Percentiles rank a stretch among this genome's conserved stretches.
phyloP scores from a whole-genome alignment of 2,329 filamentous ascomycete species.

The Pseudogymnoascus sp. region DNA sequence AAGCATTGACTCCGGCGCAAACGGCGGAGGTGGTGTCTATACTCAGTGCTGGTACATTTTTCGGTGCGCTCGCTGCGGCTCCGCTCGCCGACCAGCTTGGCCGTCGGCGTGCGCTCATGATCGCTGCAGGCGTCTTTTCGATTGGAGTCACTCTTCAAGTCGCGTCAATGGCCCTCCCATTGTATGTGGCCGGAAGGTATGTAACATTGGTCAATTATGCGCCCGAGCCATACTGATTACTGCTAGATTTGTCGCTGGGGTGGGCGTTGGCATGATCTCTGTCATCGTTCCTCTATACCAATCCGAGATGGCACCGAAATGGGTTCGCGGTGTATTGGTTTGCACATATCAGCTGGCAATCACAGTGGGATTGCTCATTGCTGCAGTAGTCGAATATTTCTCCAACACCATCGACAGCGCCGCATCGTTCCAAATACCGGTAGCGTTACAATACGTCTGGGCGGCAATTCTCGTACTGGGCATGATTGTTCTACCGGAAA shows the following conservation, averaged over 20 bases:
- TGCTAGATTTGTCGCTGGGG: slow-evolving; percentile 38
- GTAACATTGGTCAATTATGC: background rate
- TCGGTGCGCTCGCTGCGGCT: slow-evolving; percentile 64
- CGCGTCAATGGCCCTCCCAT: slow-evolving; percentile 50
- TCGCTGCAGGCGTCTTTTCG: slow-evolving; percentile 58
- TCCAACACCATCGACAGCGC: slow-evolving; percentile 26
- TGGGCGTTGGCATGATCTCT: slow-evolving; percentile 34
- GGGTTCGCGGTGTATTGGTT: slow-evolving; percentile 38
- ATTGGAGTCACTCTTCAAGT: slow-evolving; percentile 68
- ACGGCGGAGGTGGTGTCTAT: slow-evolving; percentile 73
- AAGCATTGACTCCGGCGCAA: slow-evolving; percentile 43
- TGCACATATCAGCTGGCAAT: slow-evolving; percentile 39
- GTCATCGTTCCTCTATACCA: slow-evolving; percentile 33
- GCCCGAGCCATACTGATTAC: slow-evolving; percentile 30
- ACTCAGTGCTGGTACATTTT: slow-evolving; percentile 70
- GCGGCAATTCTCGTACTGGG: slow-evolving; percentile 32
- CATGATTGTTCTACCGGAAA: slow-evolving; percentile 32
- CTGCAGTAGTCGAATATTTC: slow-evolving; percentile 36
- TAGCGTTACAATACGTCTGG: slow-evolving; percentile 35
- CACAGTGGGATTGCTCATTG: slow-evolving; percentile 40
- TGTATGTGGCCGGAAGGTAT: slow-evolving; percentile 56
- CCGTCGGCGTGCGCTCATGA: slow-evolving; percentile 57
- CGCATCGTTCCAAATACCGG: slow-evolving; percentile 34
- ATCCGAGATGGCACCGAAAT: slow-evolving; percentile 20
- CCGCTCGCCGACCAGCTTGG: slow-evolving; percentile 56